Conservation (phyloP, 2,329 filamentous ascomycete genomes). For the Ceratocystis colombiana region DNA sequence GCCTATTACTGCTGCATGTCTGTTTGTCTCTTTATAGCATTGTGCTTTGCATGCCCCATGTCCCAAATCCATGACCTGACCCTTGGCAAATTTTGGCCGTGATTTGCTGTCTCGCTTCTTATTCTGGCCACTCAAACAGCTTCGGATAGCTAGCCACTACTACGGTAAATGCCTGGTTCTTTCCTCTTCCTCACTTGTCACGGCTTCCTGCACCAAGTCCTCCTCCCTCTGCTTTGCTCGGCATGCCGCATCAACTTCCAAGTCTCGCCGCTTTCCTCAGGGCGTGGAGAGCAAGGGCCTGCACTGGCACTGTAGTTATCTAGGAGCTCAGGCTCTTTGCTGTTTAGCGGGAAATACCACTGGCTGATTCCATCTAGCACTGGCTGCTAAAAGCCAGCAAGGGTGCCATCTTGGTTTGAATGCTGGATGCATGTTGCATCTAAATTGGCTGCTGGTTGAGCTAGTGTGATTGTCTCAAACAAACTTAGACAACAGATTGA, state of each 20-base stretch:
- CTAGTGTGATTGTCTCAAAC: background rate
- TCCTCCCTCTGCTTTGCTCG: background rate
- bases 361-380: background rate
- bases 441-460: background rate
- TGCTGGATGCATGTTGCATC: background rate
- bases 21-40: too few species aligned
- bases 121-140: too few species aligned
- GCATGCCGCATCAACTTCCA: background rate
- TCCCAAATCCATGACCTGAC: too few species aligned
- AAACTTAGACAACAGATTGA: background rate
- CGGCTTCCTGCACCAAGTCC: too few species aligned
- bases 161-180: too few species aligned
- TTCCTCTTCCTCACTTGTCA: too few species aligned
- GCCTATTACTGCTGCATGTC: too few species aligned
- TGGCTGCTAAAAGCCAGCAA: background rate
- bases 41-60: too few species aligned
- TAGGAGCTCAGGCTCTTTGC: background rate
- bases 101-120: too few species aligned
- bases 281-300: background rate
- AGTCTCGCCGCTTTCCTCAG: conserved; percentile 2
- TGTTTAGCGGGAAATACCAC: background rate
- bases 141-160: too few species aligned
- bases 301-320: background rate
- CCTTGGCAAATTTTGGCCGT: too few species aligned
- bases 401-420: too few species aligned